These are phyloP conservation scores for Coemansia aciculifera DNA, from an alignment of 192 early-diverging fungal species.

Conservation along the genomic window DNA sequence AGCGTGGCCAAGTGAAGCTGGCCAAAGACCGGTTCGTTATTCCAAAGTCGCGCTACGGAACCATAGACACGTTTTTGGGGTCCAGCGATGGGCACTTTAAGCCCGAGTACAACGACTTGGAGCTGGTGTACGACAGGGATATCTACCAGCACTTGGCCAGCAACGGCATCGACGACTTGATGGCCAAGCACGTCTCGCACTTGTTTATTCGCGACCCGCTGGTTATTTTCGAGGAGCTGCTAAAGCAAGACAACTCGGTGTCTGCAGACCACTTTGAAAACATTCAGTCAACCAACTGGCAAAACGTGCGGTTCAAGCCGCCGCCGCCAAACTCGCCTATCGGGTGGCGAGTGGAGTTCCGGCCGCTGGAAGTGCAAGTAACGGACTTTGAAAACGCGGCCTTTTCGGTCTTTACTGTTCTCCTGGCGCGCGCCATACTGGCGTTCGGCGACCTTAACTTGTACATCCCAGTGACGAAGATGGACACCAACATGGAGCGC, in stretches of 20 bases:
- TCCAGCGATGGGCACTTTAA: constrained; percentile 70
- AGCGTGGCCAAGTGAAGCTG: constrained; percentile 79
- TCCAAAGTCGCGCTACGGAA: constrained; percentile 94
- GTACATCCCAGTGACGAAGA: constrained; percentile 94
- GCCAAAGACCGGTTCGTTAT: constrained; percentile 77
- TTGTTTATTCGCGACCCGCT: constrained; percentile 98
- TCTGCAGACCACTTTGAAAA: constrained; percentile 98
- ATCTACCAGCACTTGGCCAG: constrained; percentile 71
- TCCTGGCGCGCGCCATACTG: constrained; percentile 85
- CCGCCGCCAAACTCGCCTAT: constrained; percentile 88
- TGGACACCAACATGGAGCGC: constrained; percentile 91
- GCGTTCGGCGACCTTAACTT: constrained; percentile 84
- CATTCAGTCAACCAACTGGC: constrained; percentile 99
- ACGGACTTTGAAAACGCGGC: constrained; percentile 98
- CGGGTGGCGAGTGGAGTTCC: constrained; percentile 98
- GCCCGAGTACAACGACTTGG: constrained; percentile 91
- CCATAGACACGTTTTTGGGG: constrained; percentile 85
- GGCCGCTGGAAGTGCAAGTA: constrained; percentile 94
- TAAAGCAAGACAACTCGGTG: constrained; percentile 80
- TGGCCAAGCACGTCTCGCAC: constrained; percentile 92
- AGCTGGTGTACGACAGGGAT: constrained; percentile 75
- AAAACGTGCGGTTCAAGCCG: constrained; percentile 98
- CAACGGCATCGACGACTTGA: constrained; percentile 82
- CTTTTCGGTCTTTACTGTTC: constrained; percentile 89
- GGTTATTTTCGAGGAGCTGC: constrained; percentile 88